A percentile compares a stretch with the other conserved stretches of the same genome.
phyloP scores from a whole-genome alignment of 768 basidiomycete genomes.

The Chalciporus sphaerocephalus region DNA sequence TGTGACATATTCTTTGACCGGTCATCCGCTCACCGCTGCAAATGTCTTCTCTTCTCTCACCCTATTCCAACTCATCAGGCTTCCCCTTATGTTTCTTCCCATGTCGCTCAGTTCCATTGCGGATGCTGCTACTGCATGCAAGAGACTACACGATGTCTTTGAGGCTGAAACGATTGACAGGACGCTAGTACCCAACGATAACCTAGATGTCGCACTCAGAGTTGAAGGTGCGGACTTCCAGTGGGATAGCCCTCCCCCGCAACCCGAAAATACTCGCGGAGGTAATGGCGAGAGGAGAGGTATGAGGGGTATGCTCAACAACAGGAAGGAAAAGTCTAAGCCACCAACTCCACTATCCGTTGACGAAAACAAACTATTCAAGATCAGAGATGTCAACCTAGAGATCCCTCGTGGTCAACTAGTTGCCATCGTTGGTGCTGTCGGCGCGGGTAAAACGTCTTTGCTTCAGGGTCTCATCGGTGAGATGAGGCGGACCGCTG shows the following conservation, averaged over 20 bases:
- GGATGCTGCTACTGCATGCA: conserved; percentile 78
- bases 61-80: conserved; percentile 75
- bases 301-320: conserved; percentile 2
- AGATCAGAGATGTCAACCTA: conserved; percentile 60
- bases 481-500: conserved; percentile 73
- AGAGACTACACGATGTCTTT: conserved; percentile 75
- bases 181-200: conserved; percentile 48
- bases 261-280: conserved; percentile 37
- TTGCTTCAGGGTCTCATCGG: conserved; percentile 73
- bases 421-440: conserved; percentile 79
- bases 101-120: conserved; percentile 72
- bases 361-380: conserved; percentile 48
- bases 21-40: conserved; percentile 64
- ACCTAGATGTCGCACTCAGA: conserved; percentile 59
- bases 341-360: conserved; percentile 31
- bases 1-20: conserved; percentile 70
- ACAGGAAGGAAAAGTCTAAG: conserved; percentile 14
- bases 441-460: conserved; percentile 53
- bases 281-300: background rate
- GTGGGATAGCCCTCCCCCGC: conserved; percentile 78
- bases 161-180: conserved; percentile 74
- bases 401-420: conserved; percentile 71
- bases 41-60: conserved; percentile 82
- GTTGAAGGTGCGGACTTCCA: conserved; percentile 71
- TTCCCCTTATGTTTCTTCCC: conserved; percentile 76